Percentiles rank a stretch among this genome's conserved stretches.
Evolutionary conservation across 306 rosid species (phyloP).

Genomic region (Dryas drummondii): DNA sequence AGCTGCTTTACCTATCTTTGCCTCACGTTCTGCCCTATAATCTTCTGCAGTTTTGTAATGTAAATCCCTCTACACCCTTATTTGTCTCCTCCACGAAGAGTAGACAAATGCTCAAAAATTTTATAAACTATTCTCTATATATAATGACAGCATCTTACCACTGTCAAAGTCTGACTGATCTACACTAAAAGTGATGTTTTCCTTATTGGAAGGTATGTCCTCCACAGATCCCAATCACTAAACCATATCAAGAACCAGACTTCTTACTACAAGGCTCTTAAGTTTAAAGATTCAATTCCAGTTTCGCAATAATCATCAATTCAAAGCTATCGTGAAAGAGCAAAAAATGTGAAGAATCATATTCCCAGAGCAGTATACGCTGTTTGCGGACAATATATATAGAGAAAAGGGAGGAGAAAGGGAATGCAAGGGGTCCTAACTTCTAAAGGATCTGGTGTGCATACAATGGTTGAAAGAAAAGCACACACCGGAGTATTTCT

Average conservation of each 20-base stretch:
- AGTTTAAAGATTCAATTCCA: neutral
- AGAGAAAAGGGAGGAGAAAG: neutral
- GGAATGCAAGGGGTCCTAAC: neutral
- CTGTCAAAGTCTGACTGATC: neutral
- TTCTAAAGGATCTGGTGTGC: neutral
- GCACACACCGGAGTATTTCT: neutral
- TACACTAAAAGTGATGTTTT: neutral
- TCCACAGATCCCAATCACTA: neutral
- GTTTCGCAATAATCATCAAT: neutral
- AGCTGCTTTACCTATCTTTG: neutral
- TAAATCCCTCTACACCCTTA: neutral
- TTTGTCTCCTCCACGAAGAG: neutral
- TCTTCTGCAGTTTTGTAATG: neutral
- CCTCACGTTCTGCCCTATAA: neutral
- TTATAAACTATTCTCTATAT: neutral
- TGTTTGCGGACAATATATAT: neutral
- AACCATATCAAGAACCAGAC: slow-evolving; percentile 2
- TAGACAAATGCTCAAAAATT: neutral
- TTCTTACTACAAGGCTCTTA: neutral
- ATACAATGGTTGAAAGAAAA: neutral
- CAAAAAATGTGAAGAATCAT: neutral
- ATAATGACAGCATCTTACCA: neutral
- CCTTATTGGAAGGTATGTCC: neutral
- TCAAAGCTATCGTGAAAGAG: neutral
- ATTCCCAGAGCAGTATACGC: neutral